Base-by-base conservation (phyloP, 2,329 filamentous ascomycete genomes). In the Ophiostoma sp. region DNA sequence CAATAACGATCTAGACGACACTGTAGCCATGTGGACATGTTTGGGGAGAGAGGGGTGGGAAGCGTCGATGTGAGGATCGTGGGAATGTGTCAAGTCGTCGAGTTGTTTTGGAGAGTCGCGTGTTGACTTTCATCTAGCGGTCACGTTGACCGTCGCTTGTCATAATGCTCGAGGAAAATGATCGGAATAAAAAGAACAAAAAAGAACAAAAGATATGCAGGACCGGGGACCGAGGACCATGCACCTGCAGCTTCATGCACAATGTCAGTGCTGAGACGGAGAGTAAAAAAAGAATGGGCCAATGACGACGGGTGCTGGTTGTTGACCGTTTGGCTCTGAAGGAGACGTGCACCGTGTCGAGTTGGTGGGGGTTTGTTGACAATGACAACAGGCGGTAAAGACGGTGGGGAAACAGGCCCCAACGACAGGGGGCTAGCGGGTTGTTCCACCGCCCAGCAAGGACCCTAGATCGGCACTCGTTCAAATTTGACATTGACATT, bases 1-100 rank as follows among this genome's bases (percentile, higher is more conserved):
- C 69, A 79, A 74, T 64, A 76, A 75, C 52, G 71, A 72, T n/a
- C 72, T 63, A 2, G 75, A 72, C 57, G 70, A 72, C n/a, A 70
- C 33, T 11, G 75, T 66, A 6, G 76, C 74, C 66, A 69, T 69
- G 66, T 19, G 59, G 39, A 50, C 76, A 75, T 75, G 45, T 45
- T 74, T 36, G 66, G 11, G 55, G 12, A 48, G 39, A 12, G 12
- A 15, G 36, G 42, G 42, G n/a, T n/a, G 42, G 31, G 55, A 33
- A 7, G 48, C 12, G 48, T 7, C 39, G 28, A 5, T 17, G 8
- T n/a, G 50, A 12, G 33, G 50, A 2, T n/a, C 8, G n/a, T 4
- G n/a, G 42, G 19, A 12, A 42, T 31, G 2, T 25, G 22, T 42
- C 11, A 33, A 57, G 22, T 33, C 12, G 19, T 31, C 48, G 31